phyloP scores from a whole-genome alignment of 768 basidiomycete genomes.

The Russula dissimulans region DNA sequence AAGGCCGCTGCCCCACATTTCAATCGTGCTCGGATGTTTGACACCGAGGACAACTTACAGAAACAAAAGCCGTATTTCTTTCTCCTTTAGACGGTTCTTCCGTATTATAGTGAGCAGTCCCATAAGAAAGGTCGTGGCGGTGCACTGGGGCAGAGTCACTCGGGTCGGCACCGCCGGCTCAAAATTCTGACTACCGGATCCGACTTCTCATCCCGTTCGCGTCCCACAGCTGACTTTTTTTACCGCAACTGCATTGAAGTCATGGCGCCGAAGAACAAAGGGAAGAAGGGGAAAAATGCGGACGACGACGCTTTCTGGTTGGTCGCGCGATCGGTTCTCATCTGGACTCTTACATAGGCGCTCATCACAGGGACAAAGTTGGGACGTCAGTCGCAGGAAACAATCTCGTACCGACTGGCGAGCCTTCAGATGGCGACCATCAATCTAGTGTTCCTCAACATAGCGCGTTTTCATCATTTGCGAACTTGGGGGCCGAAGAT shows the following conservation, averaged over 20 bases:
- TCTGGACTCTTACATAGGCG: constrained; percentile 12
- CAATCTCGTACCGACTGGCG: constrained; percentile 24
- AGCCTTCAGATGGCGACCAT: constrained; percentile 37
- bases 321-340: constrained; percentile 13
- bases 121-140: constrained; percentile 35
- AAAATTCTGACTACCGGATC: too few species aligned
- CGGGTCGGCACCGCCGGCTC: too few species aligned
- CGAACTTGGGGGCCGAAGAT: constrained; percentile 37
- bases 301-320: constrained; percentile 83
- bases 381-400: constrained; percentile 48
- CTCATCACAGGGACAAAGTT: constrained; percentile 45
- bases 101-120: constrained; percentile 95
- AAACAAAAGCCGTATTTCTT: constrained; percentile 93
- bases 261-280: constrained; percentile 68
- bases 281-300: constrained; percentile 77
- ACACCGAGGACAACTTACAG: constrained; percentile 42
- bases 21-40: background rate
- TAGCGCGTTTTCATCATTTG: constrained; percentile 43
- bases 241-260: background rate
- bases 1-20: constrained; percentile 55
- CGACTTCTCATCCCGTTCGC: too few species aligned
- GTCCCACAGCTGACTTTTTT: too few species aligned
- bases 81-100: constrained; percentile 91
- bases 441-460: constrained; percentile 25
- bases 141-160: too few species aligned